Evolutionary conservation across 257 asterid species (phyloP), one percentile per base, ranked within the genome.

Genomic region (Mentha longifolia): DNA sequence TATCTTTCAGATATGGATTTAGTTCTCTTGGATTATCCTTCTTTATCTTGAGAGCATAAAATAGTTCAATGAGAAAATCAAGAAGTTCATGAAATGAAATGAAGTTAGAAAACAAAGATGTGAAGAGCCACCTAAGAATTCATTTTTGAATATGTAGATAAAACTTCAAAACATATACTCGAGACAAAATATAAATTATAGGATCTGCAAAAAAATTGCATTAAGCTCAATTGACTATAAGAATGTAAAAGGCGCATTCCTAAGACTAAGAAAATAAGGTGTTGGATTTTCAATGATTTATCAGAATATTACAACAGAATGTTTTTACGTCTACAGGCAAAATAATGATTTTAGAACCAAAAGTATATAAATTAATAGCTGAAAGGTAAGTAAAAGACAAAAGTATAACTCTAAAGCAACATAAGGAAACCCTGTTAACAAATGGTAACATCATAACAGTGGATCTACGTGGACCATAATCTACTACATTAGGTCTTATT

Each of bases 21-120:
- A 91, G 68, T 74, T 92, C 99, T 74, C 89, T 84, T 42, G 94
- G 93, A 77, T 89, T 89, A 59, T 72, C 87, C 83, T 83, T 87
- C 81, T 75, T 77, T 61, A 85, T 69, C 97, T 94, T 62, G 65
- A 33, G 62, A 71, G 60, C 56, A 51, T 17, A 56, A 77, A 68
- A 59, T 17, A 39, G 30, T 22, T 28, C n/a, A 55, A 63, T 61
- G 35, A 73, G 63, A 31, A 42, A 57, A 59, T 28, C 14, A 61
- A 73, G 20, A 25, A 65, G 47, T 16, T 51, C n/a, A 68, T 30
- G 43, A 73, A 61, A 68, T 30, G 43, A 73, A 61, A 41, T 51
- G 47, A 46, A 65, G 61, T 45, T 56, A 68, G 72, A 42, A 42
- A 37, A 15, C 39, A 35, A 52, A 71, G 39, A 25, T 56, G 71